A percentile compares a stretch with the other conserved stretches of the same genome.
phyloP scores from a whole-genome alignment of 306 rosid species.

The Citrullus mucosospermus region DNA sequence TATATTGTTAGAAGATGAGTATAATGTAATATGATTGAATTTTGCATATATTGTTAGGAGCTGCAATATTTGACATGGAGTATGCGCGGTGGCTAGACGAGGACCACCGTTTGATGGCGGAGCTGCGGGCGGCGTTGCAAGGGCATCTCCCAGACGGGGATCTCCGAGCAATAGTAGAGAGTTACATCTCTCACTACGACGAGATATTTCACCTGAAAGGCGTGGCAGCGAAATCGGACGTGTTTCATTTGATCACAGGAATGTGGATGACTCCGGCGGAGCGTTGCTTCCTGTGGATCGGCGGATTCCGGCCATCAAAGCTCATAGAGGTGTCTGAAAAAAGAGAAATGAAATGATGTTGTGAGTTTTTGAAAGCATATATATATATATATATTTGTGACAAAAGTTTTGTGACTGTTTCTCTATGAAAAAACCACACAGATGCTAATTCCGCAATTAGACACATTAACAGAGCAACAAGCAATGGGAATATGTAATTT shows the following conservation, averaged over 20 bases:
- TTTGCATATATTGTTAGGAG: slow-evolving; percentile 29
- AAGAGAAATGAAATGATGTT: background rate
- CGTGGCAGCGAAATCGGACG: slow-evolving; percentile 72
- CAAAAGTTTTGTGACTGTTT: background rate
- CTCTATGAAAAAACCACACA: slow-evolving; percentile 1
- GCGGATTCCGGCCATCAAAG: slow-evolving; percentile 82
- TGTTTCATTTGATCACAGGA: slow-evolving; percentile 80
- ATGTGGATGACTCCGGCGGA: slow-evolving; percentile 82
- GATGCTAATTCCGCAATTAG: slow-evolving; percentile 69
- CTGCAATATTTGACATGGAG: slow-evolving; percentile 91
- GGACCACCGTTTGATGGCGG: slow-evolving; percentile 62
- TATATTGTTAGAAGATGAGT: too few species aligned
- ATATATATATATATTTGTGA: background rate
- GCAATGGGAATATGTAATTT: slow-evolving; percentile 45
- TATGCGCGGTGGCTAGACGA: slow-evolving; percentile 88
- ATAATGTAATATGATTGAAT: background rate
- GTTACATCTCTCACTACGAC: slow-evolving; percentile 54
- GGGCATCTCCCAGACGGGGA: slow-evolving; percentile 53
- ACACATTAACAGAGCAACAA: slow-evolving; percentile 81
- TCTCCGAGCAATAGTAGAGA: slow-evolving; percentile 47
- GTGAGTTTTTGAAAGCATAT: background rate
- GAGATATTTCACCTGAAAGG: slow-evolving; percentile 63
- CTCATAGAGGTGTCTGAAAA: slow-evolving; percentile 45
- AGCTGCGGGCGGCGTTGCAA: slow-evolving; percentile 49
- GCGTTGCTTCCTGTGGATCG: slow-evolving; percentile 91